Base-by-base conservation (phyloP, 1,284 basidiomycete genomes). In the Porphyrellus sp. region DNA sequence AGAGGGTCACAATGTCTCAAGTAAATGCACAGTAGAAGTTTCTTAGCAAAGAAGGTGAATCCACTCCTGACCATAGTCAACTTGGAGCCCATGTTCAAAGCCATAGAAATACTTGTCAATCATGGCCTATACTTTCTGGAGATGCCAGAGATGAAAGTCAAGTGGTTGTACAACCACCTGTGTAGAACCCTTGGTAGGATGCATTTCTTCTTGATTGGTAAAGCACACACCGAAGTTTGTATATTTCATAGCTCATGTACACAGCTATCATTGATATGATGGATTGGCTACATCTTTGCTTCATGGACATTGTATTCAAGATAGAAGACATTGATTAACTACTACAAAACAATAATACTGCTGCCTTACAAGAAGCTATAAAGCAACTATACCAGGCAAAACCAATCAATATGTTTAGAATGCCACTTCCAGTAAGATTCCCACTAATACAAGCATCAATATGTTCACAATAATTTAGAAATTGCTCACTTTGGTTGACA, bases 81-180 rank as follows among this genome's bases (percentile, higher is more conserved):
- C 9, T 25, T 38, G 2, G 40, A 53, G 6, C 12, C 47, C 2
- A 44, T 46, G 1, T 57, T 57, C 25, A 25, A 21, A n/a, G 52
- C 53, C 0, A 48, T 18, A 2, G 53, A 56, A 21, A 2, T 9
- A 0, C 6, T 57, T 0, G 42, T 57, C 13, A 39, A 55, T 7
- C 18, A n/a, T 4, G 13, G 53, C 5, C 16, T 44, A 2, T 30
- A 57, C 18, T 57, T 57, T 24, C 1, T 57, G 7, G 40, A 55
- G 0, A 57, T 57, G 51, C 35, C 40, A 8, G 53, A 55, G n/a
- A 53, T 56, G 54, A 53, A 56, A 4, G n/a, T 55, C 5, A 13
- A 18, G 7, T 55, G 51, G 51, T 20, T 55, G 0, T 30, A 37
- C 8, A 20, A 38, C 4, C 13, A 53, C 2, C 42, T 55, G 8